Conservation (phyloP, 345 rosid species). For the Populus deltoides region DNA sequence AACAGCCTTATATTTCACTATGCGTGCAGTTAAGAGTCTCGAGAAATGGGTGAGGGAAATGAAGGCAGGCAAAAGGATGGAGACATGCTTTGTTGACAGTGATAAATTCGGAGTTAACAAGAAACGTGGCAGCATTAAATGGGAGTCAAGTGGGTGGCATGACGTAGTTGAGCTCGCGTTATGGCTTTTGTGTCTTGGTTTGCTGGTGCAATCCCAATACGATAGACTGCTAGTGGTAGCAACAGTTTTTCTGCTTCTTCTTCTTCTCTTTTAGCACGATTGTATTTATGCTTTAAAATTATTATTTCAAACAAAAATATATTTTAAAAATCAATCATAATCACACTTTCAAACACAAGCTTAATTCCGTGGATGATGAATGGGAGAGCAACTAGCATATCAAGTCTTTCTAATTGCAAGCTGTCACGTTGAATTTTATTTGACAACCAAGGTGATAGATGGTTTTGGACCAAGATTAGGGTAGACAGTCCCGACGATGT, state of each 20-base stretch:
- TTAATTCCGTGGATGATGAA: not conserved
- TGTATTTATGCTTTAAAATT: too few species aligned
- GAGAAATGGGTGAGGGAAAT: constrained; percentile 29
- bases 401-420: not conserved
- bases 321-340: too few species aligned
- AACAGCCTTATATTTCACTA: not conserved
- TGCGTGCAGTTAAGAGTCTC: not conserved
- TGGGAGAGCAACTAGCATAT: not conserved
- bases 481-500: not conserved
- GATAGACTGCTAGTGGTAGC: not conserved
- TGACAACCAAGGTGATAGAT: not conserved
- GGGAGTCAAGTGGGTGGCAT: not conserved
- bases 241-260: not conserved
- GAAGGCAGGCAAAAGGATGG: constrained; percentile 19
- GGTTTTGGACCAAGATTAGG: not conserved
- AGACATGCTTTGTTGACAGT: not conserved
- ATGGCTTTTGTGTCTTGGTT: not conserved
- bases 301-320: too few species aligned
- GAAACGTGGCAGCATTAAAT: constrained; percentile 16
- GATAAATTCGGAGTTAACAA: not conserved
- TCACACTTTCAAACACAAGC: too few species aligned
- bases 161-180: constrained; percentile 21
- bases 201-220: not conserved
- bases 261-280: fast-evolving
- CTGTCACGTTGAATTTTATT: not conserved